Evolutionary conservation across 306 rosid genomes (phyloP).

Genomic region (Albizia julibrissin): DNA sequence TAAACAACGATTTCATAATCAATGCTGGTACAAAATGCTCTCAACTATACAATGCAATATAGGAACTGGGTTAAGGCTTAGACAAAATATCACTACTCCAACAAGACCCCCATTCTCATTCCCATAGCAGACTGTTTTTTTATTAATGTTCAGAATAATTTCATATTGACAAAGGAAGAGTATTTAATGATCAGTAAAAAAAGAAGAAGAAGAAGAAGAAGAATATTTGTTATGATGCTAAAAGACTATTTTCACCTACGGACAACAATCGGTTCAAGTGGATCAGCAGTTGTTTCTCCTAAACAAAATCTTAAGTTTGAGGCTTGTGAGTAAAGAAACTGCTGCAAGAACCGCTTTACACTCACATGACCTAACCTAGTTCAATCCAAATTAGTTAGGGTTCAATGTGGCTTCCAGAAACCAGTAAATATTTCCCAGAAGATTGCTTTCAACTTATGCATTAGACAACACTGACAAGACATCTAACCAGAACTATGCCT

Average conservation of each 20-base stretch:
- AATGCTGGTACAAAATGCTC: constrained; percentile 19
- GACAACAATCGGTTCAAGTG: not conserved
- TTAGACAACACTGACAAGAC: not conserved
- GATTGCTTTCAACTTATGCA: not conserved
- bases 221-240: not conserved
- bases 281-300: not conserved
- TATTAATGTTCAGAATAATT: not conserved
- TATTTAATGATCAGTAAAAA: not conserved
- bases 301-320: not conserved
- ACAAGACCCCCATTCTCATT: too few species aligned
- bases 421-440: not conserved
- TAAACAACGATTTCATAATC: not conserved
- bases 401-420: not conserved
- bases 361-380: not conserved
- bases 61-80: not conserved
- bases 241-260: not conserved
- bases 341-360: not conserved
- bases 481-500: not conserved
- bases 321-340: not conserved
- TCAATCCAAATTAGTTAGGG: not conserved
- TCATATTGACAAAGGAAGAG: not conserved
- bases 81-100: not conserved
- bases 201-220: not conserved
- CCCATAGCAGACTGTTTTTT: not conserved
- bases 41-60: not conserved